Conservation (phyloP, 1,139 yeast genomes). For the Taphrina betulina region DNA sequence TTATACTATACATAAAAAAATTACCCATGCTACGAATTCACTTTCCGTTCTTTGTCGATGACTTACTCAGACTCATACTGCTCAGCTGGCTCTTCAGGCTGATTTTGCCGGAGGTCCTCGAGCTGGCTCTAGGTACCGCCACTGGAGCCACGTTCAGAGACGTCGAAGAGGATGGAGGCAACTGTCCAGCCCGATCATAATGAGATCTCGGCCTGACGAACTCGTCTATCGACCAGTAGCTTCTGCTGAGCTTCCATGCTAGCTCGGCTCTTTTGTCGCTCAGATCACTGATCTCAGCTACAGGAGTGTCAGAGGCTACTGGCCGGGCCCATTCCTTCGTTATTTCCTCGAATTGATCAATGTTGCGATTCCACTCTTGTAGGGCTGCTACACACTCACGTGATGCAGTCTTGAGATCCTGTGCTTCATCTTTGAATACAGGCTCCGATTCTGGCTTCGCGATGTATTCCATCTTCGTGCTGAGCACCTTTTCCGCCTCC, state of each 20-base stretch:
- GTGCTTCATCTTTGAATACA: slow-evolving; percentile 10
- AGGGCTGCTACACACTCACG: slow-evolving; percentile 12
- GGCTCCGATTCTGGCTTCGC: slow-evolving; percentile 12
- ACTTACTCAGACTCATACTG: background rate
- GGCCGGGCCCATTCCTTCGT: slow-evolving; percentile 25
- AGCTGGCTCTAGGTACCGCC: too few species aligned
- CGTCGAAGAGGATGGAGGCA: slow-evolving; percentile 17
- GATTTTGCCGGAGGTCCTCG: background rate
- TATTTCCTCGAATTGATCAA: slow-evolving; percentile 10
- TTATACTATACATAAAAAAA: too few species aligned
- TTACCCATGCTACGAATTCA: background rate
- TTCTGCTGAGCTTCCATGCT: slow-evolving; percentile 14
- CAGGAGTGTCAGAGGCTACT: slow-evolving; percentile 1
- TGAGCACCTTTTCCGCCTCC: slow-evolving; percentile 15
- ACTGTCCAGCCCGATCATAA: slow-evolving; percentile 12
- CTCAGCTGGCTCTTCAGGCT: background rate
- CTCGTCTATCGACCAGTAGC: slow-evolving; percentile 27
- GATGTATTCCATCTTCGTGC: slow-evolving; percentile 12
- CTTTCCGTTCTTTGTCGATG: background rate
- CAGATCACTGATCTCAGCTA: slow-evolving; percentile 6
- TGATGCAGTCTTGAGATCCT: slow-evolving; percentile 5
- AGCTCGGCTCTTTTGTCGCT: background rate
- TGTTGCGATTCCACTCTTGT: slow-evolving; percentile 15
- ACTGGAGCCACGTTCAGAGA: too few species aligned
- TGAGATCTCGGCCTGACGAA: slow-evolving; percentile 24